Percentiles rank a stretch among this genome's conserved stretches.
Conservation (phyloP, 2,329 filamentous ascomycete species). For the Colletotrichum eleusines region DNA sequence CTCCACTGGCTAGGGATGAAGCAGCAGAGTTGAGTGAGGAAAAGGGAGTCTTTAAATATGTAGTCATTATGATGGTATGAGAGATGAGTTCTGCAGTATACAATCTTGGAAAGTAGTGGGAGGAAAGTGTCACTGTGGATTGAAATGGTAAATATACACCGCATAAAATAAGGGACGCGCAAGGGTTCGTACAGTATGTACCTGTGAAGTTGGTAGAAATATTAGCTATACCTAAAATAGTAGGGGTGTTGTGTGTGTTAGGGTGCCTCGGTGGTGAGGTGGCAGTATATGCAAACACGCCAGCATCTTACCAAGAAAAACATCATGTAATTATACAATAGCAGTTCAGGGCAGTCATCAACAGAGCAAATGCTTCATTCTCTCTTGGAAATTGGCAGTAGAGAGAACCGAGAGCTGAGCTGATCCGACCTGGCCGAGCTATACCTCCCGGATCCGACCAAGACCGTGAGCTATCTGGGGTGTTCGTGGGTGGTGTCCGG, state of each 20-base stretch:
- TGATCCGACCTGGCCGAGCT: slow-evolving; percentile 1
- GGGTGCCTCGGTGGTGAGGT: neutral
- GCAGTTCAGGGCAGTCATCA: neutral
- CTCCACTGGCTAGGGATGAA: too few species aligned
- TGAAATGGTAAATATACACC: too few species aligned
- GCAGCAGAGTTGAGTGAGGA: too few species aligned
- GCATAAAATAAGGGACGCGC: too few species aligned
- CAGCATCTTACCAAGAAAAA: neutral
- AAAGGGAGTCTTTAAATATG: too few species aligned
- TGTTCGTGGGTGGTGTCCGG: neutral
- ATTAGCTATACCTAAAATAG: too few species aligned
- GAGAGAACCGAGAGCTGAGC: neutral
- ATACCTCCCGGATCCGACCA: slow-evolving; percentile 11
- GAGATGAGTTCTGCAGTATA: too few species aligned
- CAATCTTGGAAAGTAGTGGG: too few species aligned
- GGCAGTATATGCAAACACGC: neutral
- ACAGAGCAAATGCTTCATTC: neutral
- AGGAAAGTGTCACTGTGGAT: too few species aligned
- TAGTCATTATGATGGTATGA: too few species aligned
- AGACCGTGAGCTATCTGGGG: neutral
- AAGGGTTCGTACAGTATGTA: too few species aligned
- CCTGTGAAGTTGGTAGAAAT: too few species aligned
- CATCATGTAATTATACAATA: neutral
- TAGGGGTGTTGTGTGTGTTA: neutral
- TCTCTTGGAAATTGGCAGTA: neutral